These are phyloP conservation scores for Balakata baccata DNA, from an alignment of 345 rosid genomes.

Conservation along the genomic window DNA sequence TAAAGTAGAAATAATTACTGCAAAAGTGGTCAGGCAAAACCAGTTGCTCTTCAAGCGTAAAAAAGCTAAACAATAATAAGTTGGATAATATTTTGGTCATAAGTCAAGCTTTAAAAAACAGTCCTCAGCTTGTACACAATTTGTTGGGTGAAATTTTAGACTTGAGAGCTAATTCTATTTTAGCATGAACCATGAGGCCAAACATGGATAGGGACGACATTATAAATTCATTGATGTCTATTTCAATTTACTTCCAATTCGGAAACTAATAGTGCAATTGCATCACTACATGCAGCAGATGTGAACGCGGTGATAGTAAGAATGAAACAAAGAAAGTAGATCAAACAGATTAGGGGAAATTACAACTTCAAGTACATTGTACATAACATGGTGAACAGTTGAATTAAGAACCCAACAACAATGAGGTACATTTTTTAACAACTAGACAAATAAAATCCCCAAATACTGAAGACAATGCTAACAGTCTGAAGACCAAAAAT, in stretches of 20 bases:
- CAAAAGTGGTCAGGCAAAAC: not conserved
- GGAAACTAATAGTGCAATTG: not conserved
- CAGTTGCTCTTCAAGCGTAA: not conserved
- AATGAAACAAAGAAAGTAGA: not conserved
- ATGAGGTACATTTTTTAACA: not conserved
- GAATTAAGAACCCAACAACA: not conserved
- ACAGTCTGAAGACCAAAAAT: not conserved
- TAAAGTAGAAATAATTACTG: slow-evolving; percentile 2
- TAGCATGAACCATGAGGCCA: not conserved
- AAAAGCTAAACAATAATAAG: not conserved
- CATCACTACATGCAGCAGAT: not conserved
- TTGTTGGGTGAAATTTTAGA: not conserved
- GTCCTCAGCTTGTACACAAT: too few species aligned
- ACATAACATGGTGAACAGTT: not conserved
- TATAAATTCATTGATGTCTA: not conserved
- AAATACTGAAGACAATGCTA: not conserved
- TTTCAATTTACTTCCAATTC: not conserved
- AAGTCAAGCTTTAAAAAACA: not conserved
- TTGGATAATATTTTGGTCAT: not conserved
- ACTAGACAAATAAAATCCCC: not conserved
- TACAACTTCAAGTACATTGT: slow-evolving; percentile 3
- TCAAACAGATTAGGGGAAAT: not conserved
- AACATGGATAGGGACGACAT: not conserved
- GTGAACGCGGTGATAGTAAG: not conserved
- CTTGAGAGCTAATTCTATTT: not conserved